These are phyloP conservation scores for Stachybotrys chartarum DNA, from an alignment of 2,329 filamentous ascomycete species.

Conservation along the genomic window DNA sequence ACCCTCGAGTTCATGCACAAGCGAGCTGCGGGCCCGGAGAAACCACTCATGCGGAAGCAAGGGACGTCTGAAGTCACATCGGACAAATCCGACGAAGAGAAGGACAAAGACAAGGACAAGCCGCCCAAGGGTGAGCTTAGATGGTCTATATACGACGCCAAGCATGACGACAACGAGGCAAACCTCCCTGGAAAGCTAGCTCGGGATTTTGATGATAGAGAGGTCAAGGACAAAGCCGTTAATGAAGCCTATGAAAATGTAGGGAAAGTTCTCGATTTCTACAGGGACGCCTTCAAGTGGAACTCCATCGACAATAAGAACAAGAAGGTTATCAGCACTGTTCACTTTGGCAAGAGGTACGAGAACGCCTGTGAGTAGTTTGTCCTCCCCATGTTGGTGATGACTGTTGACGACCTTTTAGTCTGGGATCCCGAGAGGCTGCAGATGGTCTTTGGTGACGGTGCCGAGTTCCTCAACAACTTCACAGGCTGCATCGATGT, in stretches of 20 bases:
- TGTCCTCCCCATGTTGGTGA: background rate
- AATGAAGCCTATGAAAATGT: constrained; percentile 45
- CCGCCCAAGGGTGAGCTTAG: constrained; percentile 25
- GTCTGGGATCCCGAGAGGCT: constrained; percentile 41
- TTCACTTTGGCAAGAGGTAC: constrained; percentile 43
- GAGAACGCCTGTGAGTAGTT: constrained; percentile 41
- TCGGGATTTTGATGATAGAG: constrained; percentile 33
- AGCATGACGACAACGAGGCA: constrained; percentile 25
- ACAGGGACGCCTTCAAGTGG: constrained; percentile 40
- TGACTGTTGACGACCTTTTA: constrained; percentile 9
- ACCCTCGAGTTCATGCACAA: constrained; percentile 7
- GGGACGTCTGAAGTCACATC: constrained; percentile 17
- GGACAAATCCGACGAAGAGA: constrained; percentile 7
- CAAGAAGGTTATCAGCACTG: constrained; percentile 40
- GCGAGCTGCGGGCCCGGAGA: background rate
- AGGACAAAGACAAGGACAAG: constrained; percentile 6
- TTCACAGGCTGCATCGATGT: constrained; percentile 47
- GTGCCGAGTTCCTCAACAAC: constrained; percentile 41
- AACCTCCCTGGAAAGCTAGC: constrained; percentile 34
- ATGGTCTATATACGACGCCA: constrained; percentile 31
- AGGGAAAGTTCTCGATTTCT: constrained; percentile 41
- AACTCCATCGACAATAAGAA: constrained; percentile 45
- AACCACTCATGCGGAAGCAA: constrained; percentile 3
- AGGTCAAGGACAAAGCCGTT: constrained; percentile 31
- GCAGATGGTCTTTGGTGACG: constrained; percentile 52